phyloP scores from a whole-genome alignment of 73 alveolate species.

The Paramecium primaurelia region DNA sequence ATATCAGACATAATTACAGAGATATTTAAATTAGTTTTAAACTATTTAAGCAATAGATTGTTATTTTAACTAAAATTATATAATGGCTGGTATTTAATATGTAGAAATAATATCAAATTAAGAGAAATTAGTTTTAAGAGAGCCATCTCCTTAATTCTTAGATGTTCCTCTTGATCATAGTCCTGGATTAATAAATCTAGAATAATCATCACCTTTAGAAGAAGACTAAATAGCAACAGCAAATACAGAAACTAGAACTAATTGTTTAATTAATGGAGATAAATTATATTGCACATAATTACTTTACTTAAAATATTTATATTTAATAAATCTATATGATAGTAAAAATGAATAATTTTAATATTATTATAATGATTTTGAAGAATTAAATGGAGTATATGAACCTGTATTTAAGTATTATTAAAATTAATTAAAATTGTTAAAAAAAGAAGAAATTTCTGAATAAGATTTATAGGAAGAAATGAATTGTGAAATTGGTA shows the following conservation, averaged over 20 bases:
- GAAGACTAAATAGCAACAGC: neutral
- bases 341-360: neutral
- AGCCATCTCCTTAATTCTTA: neutral
- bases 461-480: neutral
- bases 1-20: neutral
- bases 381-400: neutral
- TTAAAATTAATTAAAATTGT: neutral
- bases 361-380: neutral
- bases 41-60: neutral
- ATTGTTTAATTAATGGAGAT: neutral
- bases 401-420: neutral
- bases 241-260: neutral
- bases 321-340: neutral
- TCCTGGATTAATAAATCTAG: neutral
- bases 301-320: neutral
- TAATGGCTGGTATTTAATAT: neutral
- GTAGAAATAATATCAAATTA: neutral
- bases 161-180: constrained; percentile 4
- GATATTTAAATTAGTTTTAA: neutral
- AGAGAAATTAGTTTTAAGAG: neutral
- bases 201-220: neutral
- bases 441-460: neutral
- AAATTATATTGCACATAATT: neutral
- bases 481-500: neutral
- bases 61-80: neutral